Evolutionary conservation across 148 eudicot genomes (phyloP).

Genomic region (Nepenthes mirabilis): DNA sequence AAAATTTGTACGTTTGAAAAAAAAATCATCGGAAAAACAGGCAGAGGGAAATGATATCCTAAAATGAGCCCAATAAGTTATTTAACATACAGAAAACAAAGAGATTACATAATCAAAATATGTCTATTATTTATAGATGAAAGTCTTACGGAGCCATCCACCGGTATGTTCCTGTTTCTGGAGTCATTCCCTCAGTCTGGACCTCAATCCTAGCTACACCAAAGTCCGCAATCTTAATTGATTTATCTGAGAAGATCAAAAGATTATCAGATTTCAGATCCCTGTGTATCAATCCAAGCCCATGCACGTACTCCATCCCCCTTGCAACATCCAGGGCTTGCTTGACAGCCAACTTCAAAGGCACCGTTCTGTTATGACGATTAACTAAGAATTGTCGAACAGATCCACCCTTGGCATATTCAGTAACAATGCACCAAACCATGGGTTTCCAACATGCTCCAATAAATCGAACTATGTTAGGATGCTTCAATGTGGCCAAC

Average conservation of each 20-base stretch:
- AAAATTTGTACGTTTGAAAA: no score
- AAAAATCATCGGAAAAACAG: no score
- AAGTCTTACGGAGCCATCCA: slow-evolving; percentile 99
- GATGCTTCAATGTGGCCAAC: slow-evolving; percentile 87
- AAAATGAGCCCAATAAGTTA: background rate
- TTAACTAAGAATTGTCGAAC: slow-evolving; percentile 79
- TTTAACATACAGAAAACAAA: background rate
- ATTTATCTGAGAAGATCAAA: slow-evolving; percentile 73
- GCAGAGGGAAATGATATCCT: no score
- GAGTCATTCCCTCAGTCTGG: slow-evolving; percentile 99
- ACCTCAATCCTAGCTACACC: slow-evolving; percentile 99
- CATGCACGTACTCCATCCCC: slow-evolving; percentile 98
- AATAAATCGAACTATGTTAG: slow-evolving; percentile 87
- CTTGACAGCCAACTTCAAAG: slow-evolving; percentile 83
- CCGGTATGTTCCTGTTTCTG: slow-evolving; percentile 97
- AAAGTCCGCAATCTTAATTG: slow-evolving; percentile 96
- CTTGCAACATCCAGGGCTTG: slow-evolving; percentile 98
- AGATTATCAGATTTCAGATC: slow-evolving; percentile 94
- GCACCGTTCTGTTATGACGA: slow-evolving; percentile 79
- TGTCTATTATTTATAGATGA: background rate
- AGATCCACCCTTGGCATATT: slow-evolving; percentile 97
- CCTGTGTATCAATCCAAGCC: slow-evolving; percentile 69
- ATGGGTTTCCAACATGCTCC: slow-evolving; percentile 94
- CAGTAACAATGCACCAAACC: slow-evolving; percentile 99
- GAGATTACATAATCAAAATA: background rate